Conservation (phyloP, 768 basidiomycete species). For the Thelephora ganbajun region DNA sequence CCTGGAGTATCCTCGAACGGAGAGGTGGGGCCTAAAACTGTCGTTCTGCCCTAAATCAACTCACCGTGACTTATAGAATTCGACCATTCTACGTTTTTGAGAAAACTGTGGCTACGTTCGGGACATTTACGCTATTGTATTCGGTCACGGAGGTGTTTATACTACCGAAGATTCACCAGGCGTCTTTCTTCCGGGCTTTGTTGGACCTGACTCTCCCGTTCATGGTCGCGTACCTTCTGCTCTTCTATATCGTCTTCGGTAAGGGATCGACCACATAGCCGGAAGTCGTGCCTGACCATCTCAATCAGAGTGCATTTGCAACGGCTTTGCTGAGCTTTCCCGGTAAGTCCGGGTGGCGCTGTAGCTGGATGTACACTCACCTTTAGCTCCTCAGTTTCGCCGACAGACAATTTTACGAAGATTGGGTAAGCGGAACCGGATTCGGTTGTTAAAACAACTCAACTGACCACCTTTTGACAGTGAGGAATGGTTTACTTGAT, state of each 20-base stretch:
- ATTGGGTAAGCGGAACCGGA: conserved; percentile 48
- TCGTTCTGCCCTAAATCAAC: neutral
- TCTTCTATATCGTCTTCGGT: conserved; percentile 84
- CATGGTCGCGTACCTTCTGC: conserved; percentile 80
- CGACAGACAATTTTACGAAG: conserved; percentile 96
- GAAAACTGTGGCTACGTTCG: conserved; percentile 76
- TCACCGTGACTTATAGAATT: conserved; percentile 23
- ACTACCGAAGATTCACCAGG: conserved; percentile 61
- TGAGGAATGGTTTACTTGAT: no score
- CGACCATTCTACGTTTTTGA: conserved; percentile 67
- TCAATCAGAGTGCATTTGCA: conserved; percentile 80
- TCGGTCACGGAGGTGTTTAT: conserved; percentile 93
- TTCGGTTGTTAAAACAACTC: neutral
- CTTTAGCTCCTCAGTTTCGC: conserved; percentile 49
- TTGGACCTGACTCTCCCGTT: conserved; percentile 86
- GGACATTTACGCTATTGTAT: conserved; percentile 89
- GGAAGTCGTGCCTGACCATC: neutral
- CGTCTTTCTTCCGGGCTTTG: conserved; percentile 56
- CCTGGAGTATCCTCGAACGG: conserved; percentile 88
- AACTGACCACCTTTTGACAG: no score
- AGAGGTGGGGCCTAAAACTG: conserved; percentile 33
- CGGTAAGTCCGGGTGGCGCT: conserved; percentile 34
- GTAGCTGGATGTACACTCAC: conserved; percentile 2
- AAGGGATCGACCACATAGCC: conserved; percentile 9
- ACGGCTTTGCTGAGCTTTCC: conserved; percentile 87